Conservation (phyloP, 345 rosid genomes). For the Gossypium ekmanianum region DNA sequence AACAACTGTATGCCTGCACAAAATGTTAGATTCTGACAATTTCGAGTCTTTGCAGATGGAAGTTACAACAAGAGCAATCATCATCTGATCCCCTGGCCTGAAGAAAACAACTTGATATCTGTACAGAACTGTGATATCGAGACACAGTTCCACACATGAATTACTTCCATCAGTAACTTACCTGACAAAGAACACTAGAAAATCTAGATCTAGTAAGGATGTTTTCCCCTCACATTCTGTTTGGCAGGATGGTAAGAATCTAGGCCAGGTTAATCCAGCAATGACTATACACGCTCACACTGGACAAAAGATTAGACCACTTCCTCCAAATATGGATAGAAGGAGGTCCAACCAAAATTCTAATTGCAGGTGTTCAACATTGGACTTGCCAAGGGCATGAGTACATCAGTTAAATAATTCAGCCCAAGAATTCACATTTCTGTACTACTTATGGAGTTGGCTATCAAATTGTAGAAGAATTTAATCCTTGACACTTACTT, state of each 20-base stretch:
- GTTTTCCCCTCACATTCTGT: constrained; percentile 2
- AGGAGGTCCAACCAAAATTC: constrained; percentile 16
- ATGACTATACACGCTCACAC: background rate
- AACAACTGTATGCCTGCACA: constrained; percentile 98
- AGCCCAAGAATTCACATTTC: constrained; percentile 15
- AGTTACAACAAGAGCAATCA: constrained; percentile 76
- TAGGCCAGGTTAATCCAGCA: constrained; percentile 13
- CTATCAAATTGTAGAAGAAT: background rate
- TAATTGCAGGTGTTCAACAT: constrained; percentile 5
- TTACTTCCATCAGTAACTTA: constrained; percentile 60
- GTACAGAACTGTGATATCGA: constrained; percentile 52
- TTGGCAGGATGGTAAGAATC: background rate
- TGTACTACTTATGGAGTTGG: background rate
- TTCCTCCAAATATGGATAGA: constrained; percentile 5
- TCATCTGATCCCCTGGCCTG: constrained; percentile 76
- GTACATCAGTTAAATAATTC: background rate
- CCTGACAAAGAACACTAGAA: constrained; percentile 13
- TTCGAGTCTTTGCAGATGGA: constrained; percentile 61
- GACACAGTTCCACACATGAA: constrained; percentile 66
- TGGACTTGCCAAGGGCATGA: background rate
- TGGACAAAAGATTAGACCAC: constrained; percentile 5
- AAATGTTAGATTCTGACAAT: constrained; percentile 71
- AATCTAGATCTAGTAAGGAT: constrained; percentile 20
- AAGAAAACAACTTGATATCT: constrained; percentile 58
- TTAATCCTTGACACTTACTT: constrained; percentile 56